Evolutionary conservation across 2,329 filamentous ascomycete genomes (phyloP), one percentile per base, ranked within the genome.

Genomic region (Calycina herbarum): DNA sequence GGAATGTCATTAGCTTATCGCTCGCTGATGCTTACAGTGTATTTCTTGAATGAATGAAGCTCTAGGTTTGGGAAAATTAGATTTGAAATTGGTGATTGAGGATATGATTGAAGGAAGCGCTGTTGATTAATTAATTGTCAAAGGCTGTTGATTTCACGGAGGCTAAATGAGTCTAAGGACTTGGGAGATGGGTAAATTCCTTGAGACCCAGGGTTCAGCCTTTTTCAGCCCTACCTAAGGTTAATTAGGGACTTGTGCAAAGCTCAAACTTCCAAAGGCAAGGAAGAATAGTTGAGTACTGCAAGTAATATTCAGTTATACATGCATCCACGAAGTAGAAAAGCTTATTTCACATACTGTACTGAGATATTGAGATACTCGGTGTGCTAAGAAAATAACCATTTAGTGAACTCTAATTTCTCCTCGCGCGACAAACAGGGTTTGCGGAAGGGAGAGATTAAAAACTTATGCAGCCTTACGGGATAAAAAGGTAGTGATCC

Each of bases 401-500:
- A 24, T 10, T 4, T 8, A 10, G 2, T 5, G 17, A 7, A 20
- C 42, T 7, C 42, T 3, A n/a, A 51, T 51, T 27, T 54, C 13
- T 13, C 8, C 48, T 54, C 20, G 48, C 48, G 48, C 20, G 24
- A 27, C 20, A 54, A 27, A 27, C 48, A 54, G 20, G 20, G 48
- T 54, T 15, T 27, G 20, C 24, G 48, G 48, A 27, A 54, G 48
- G 24, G 20, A 27, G 48, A 59, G 24, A 59, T 59, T 59, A 42
- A n/a, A 59, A 20, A 24, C 38, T 27, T 35, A 59, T 59, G 58
- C 58, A 59, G 58, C 58, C 58, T 59, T 59, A 59, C 58, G 48
- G 58, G 35, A 58, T 38, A 31, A 33, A 58, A 58, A 13, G n/a
- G 2, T 58, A n/a, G 24, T 6, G 3, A 24, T 33, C 20, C 11